These are phyloP conservation scores for Globisporangium camurandrum DNA, from an alignment of 352 stramenopile genomes.

Conservation along the genomic window DNA sequence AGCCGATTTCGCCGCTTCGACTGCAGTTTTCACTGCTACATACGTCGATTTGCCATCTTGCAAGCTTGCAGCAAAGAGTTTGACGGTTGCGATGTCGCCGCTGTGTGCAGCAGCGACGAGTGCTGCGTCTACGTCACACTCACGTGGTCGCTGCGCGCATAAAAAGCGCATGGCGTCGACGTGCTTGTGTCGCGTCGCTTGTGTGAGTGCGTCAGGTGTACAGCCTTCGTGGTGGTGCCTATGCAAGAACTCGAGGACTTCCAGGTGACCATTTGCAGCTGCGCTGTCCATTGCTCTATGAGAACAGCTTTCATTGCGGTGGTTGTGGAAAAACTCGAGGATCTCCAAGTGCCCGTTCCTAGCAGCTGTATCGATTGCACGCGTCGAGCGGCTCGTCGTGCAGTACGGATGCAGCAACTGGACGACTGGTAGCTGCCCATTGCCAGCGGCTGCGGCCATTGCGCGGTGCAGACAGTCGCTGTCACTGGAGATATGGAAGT, in stretches of 20 bases:
- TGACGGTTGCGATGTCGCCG: neutral
- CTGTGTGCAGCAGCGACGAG: neutral
- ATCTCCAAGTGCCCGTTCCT: no score
- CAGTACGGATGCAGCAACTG: slow-evolving; percentile 1
- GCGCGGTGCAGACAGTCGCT: neutral
- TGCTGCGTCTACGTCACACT: neutral
- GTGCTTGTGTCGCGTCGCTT: neutral
- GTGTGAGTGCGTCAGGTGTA: neutral
- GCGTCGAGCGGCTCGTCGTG: no score
- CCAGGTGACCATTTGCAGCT: neutral
- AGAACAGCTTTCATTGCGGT: neutral
- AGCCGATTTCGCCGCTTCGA: neutral
- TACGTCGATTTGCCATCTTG: neutral
- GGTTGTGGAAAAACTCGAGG: no score
- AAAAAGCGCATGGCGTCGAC: neutral
- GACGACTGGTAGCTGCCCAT: neutral
- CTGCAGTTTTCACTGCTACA: neutral
- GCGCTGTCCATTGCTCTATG: neutral
- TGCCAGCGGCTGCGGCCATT: neutral
- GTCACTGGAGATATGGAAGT: neutral
- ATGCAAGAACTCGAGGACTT: neutral
- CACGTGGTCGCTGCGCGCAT: neutral
- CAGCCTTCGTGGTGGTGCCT: neutral
- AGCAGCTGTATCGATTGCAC: no score
- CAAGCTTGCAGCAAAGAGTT: neutral